These are phyloP conservation scores for Trichomonascaceae sp. DNA, from an alignment of 1,139 yeast genomes.

Conservation along the genomic window DNA sequence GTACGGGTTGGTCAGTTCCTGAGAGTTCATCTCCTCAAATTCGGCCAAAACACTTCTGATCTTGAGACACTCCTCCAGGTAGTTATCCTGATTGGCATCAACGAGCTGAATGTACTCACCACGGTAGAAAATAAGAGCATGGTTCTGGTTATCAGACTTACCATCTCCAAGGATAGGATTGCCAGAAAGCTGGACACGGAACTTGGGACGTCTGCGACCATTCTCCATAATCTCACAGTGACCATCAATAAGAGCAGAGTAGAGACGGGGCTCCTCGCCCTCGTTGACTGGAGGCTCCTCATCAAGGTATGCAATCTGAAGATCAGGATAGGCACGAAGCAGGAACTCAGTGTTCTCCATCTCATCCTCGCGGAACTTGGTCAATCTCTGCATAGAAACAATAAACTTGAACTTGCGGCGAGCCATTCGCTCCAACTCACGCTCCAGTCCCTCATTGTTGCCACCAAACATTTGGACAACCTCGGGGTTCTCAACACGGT, in stretches of 20 bases:
- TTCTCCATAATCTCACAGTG: slow-evolving; percentile 96
- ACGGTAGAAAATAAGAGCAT: slow-evolving; percentile 90
- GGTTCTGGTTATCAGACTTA: slow-evolving; percentile 98
- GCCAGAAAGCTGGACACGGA: slow-evolving; percentile 95
- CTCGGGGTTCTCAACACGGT: slow-evolving; percentile 98
- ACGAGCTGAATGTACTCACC: slow-evolving; percentile 97
- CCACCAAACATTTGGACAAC: slow-evolving; percentile 98
- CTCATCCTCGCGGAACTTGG: slow-evolving; percentile 95
- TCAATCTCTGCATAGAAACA: slow-evolving; percentile 96
- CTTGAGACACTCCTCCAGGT: slow-evolving; percentile 95
- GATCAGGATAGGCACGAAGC: slow-evolving; percentile 95
- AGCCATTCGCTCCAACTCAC: slow-evolving; percentile 97
- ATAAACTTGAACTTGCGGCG: slow-evolving; percentile 96
- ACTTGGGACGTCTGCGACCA: slow-evolving; percentile 97
- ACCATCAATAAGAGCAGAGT: slow-evolving; percentile 94
- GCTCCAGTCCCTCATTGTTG: slow-evolving; percentile 86
- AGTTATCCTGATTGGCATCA: slow-evolving; percentile 98
- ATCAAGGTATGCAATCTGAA: slow-evolving; percentile 95
- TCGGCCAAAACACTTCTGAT: slow-evolving; percentile 95
- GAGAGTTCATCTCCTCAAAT: slow-evolving; percentile 90
- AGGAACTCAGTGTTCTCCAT: slow-evolving; percentile 96
- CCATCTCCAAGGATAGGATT: slow-evolving; percentile 99
- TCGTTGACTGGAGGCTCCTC: slow-evolving; percentile 81
- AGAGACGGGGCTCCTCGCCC: slow-evolving; percentile 96
- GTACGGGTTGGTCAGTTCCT: slow-evolving; percentile 34